phyloP scores from a whole-genome alignment of 805 yeast species.

The Phaffomyces thermotolerans region DNA sequence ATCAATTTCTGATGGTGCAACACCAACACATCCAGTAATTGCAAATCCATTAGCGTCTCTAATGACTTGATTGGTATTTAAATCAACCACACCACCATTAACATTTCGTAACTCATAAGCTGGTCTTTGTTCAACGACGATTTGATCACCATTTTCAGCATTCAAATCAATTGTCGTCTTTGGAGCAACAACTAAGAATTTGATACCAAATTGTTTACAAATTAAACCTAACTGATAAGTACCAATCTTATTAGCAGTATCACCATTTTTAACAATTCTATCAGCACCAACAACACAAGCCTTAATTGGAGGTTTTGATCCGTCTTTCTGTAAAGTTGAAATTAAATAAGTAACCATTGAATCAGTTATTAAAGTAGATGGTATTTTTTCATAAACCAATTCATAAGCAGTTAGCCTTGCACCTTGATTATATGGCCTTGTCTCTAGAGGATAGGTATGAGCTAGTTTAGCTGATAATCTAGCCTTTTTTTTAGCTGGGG shows the following conservation, averaged over 20 bases:
- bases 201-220: constrained; percentile 53
- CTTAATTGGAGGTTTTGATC: constrained; percentile 56
- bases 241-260: constrained; percentile 94
- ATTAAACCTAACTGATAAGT: constrained; percentile 85
- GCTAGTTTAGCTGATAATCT: constrained; percentile 36
- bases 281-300: constrained; percentile 87
- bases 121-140: constrained; percentile 85
- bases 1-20: constrained; percentile 76
- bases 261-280: constrained; percentile 88
- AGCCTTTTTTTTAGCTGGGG: constrained; percentile 18
- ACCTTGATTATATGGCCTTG: constrained; percentile 96
- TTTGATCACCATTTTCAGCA: constrained; percentile 62
- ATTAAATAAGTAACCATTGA: constrained; percentile 83
- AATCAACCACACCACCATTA: constrained; percentile 53
- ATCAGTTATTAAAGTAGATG: constrained; percentile 84
- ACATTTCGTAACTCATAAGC: constrained; percentile 69
- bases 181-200: constrained; percentile 93
- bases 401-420: constrained; percentile 90
- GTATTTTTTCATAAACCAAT: constrained; percentile 75
- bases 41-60: constrained; percentile 25
- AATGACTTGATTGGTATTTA: constrained; percentile 21
- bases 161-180: constrained; percentile 77
- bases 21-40: constrained; percentile 48
- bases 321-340: constrained; percentile 28
- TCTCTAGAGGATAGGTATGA: constrained; percentile 83